These are phyloP conservation scores for Phanerochaete sordida DNA, from an alignment of 768 basidiomycete genomes.

Conservation along the genomic window DNA sequence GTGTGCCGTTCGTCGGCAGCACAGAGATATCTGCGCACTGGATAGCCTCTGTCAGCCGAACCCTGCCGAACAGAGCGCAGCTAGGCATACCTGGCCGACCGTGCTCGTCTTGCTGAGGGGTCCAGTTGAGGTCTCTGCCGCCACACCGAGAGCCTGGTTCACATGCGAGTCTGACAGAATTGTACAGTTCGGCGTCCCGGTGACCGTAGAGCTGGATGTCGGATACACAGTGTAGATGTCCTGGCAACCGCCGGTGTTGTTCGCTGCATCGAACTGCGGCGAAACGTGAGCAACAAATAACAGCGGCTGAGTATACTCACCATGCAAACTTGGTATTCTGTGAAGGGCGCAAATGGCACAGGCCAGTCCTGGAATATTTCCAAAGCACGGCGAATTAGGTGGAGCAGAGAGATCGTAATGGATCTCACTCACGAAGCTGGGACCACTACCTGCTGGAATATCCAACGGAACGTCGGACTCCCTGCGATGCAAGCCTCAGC, in stretches of 20 bases:
- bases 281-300: too few relatives aligned
- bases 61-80: background rate
- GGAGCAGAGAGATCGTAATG: too few relatives aligned
- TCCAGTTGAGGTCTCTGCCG: slow-evolving; percentile 41
- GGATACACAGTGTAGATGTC: slow-evolving; percentile 54
- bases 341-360: slow-evolving; percentile 57
- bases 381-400: too few relatives aligned
- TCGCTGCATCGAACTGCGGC: slow-evolving; percentile 49
- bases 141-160: slow-evolving; percentile 42
- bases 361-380: slow-evolving; percentile 42
- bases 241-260: slow-evolving; percentile 61
- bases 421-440: slow-evolving; percentile 48
- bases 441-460: slow-evolving; percentile 41
- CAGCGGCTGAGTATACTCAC: slow-evolving; percentile 27
- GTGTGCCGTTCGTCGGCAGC: slow-evolving; percentile 51
- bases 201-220: slow-evolving; percentile 25
- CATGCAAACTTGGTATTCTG: slow-evolving; percentile 70
- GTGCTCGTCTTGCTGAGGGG: slow-evolving; percentile 60
- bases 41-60: too few relatives aligned
- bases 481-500: slow-evolving; percentile 24
- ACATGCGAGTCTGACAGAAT: slow-evolving; percentile 41
- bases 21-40: slow-evolving; percentile 59
- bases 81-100: slow-evolving; percentile 43
- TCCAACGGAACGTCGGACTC: slow-evolving; percentile 49
- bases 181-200: slow-evolving; percentile 38